A percentile compares a stretch with the other conserved stretches of the same genome.
These are phyloP conservation scores for Fusarium continuum DNA, from an alignment of 2,329 filamentous ascomycete species.

Conservation along the genomic window DNA sequence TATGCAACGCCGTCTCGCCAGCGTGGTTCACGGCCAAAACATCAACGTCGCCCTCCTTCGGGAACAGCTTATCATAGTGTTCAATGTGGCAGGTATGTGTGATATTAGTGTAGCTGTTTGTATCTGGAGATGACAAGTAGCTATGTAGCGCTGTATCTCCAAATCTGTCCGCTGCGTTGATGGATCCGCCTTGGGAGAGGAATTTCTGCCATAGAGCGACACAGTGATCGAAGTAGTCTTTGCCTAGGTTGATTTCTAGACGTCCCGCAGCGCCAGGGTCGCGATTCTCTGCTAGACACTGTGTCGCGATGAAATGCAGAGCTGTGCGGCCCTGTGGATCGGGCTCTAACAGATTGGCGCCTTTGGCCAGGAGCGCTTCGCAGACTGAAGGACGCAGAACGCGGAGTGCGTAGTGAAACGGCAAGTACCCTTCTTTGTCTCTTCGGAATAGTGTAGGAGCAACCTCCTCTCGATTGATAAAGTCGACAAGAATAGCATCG, in stretches of 20 bases:
- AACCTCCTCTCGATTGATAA: slow-evolving; percentile 25
- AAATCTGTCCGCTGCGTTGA: slow-evolving; percentile 19
- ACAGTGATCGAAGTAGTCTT: slow-evolving; percentile 14
- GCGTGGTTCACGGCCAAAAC: slow-evolving; percentile 18
- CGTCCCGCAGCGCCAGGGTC: no score
- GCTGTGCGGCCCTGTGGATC: slow-evolving; percentile 24
- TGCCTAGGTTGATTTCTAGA: not conserved
- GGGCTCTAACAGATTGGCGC: slow-evolving; percentile 15
- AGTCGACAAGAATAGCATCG: slow-evolving; percentile 14
- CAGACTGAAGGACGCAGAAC: slow-evolving; percentile 23
- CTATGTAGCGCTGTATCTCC: slow-evolving; percentile 29
- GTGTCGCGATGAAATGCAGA: slow-evolving; percentile 26
- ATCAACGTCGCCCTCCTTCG: slow-evolving; percentile 18
- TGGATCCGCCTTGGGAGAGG: slow-evolving; percentile 8
- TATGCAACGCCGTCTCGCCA: slow-evolving; percentile 33
- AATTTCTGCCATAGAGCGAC: slow-evolving; percentile 15
- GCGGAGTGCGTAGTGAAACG: slow-evolving; percentile 28
- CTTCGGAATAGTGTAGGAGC: not conserved
- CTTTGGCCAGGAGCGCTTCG: slow-evolving; percentile 23
- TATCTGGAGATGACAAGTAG: slow-evolving; percentile 2
- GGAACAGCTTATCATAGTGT: slow-evolving; percentile 25
- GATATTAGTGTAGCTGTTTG: fast-evolving
- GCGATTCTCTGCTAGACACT: slow-evolving; percentile 1
- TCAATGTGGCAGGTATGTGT: slow-evolving; percentile 12
- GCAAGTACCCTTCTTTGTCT: slow-evolving; percentile 14